Percentiles rank a stretch among this genome's conserved stretches.
phyloP scores from a whole-genome alignment of 306 rosid genomes.

The Echinosophora koreensis region DNA sequence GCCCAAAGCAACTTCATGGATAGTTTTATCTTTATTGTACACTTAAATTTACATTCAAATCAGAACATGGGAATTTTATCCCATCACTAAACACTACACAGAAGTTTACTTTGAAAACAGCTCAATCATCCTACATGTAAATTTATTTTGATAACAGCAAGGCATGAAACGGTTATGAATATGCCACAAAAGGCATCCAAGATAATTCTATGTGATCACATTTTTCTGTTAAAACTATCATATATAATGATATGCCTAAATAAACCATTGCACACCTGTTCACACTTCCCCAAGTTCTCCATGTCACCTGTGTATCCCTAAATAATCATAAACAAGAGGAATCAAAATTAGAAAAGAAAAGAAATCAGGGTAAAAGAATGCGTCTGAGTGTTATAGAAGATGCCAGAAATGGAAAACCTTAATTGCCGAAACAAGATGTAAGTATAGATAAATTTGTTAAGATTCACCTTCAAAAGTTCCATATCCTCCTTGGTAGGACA shows the following conservation, averaged over 20 bases:
- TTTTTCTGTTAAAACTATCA: slow-evolving; percentile 31
- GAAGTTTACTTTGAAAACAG: slow-evolving; percentile 23
- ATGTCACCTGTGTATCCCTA: slow-evolving; percentile 90
- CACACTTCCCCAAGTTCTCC: slow-evolving; percentile 90
- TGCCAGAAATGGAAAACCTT: slow-evolving; percentile 34
- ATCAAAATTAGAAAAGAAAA: slow-evolving; percentile 48
- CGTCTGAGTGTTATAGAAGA: slow-evolving; percentile 35
- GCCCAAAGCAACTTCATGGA: slow-evolving; percentile 22
- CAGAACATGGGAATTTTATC: neutral
- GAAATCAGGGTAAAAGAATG: slow-evolving; percentile 21
- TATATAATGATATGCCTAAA: slow-evolving; percentile 35
- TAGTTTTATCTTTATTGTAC: slow-evolving; percentile 21
- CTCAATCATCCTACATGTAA: slow-evolving; percentile 7
- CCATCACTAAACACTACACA: neutral
- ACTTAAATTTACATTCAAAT: neutral
- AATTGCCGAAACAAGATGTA: slow-evolving; percentile 36
- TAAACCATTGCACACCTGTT: slow-evolving; percentile 75
- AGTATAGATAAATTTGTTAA: slow-evolving; percentile 34
- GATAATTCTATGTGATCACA: slow-evolving; percentile 23
- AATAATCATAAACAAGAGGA: slow-evolving; percentile 46
- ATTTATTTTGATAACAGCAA: neutral
- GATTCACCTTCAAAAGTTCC: slow-evolving; percentile 92
- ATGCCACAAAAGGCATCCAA: slow-evolving; percentile 16
- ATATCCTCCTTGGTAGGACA: slow-evolving; percentile 99
- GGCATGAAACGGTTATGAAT: slow-evolving; percentile 16